These are phyloP conservation scores for Rubus parviflorus DNA, from an alignment of 306 rosid genomes.

Conservation along the genomic window DNA sequence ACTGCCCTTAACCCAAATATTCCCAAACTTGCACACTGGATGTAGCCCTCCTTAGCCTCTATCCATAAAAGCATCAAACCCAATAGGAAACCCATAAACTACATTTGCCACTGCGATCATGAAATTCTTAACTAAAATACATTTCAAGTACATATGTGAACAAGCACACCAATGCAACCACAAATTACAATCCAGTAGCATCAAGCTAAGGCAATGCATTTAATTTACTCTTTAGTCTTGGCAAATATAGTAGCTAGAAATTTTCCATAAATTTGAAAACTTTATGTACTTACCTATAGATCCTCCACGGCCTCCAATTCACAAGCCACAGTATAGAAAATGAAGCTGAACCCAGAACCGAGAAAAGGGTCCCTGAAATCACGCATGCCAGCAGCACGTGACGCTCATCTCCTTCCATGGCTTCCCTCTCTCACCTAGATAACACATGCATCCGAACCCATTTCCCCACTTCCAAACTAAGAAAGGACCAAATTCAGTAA, in stretches of 20 bases:
- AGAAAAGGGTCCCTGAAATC: slow-evolving; percentile 85
- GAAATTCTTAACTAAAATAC: background rate
- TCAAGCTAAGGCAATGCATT: background rate
- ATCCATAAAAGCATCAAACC: background rate
- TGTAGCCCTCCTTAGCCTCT: background rate
- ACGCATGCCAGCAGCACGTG: slow-evolving; percentile 68
- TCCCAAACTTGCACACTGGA: background rate
- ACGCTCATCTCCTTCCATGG: slow-evolving; percentile 83
- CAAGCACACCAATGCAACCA: slow-evolving; percentile 1
- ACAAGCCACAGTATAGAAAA: slow-evolving; percentile 90
- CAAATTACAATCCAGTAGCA: background rate
- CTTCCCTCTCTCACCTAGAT: slow-evolving; percentile 42
- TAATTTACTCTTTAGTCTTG: background rate
- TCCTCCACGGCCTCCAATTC: slow-evolving; percentile 99
- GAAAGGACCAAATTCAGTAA: background rate
- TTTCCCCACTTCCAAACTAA: slow-evolving; percentile 12
- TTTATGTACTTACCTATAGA: slow-evolving; percentile 62
- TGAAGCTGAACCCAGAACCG: slow-evolving; percentile 75
- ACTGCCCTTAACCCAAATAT: background rate
- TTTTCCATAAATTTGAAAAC: background rate
- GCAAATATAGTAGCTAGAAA: background rate
- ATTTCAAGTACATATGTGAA: background rate
- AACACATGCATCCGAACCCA: slow-evolving; percentile 62
- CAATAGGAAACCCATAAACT: background rate
- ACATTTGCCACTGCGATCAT: background rate